phyloP scores from a whole-genome alignment of 2,329 filamentous ascomycete genomes.

The Botrytis pseudocinerea region DNA sequence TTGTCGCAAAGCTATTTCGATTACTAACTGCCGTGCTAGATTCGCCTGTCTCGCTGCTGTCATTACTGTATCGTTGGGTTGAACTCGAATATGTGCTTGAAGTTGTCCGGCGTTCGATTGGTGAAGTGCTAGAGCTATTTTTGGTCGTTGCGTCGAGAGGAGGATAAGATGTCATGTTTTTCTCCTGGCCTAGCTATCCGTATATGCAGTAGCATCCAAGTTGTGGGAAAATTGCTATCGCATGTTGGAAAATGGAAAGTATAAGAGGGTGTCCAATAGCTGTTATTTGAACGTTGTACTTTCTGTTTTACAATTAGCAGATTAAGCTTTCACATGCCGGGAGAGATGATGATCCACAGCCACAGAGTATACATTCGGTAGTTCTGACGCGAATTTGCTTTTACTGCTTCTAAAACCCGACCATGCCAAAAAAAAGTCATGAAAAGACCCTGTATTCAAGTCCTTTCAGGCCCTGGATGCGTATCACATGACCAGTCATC shows the following conservation, averaged over 20 bases:
- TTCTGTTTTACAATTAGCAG: constrained; percentile 8
- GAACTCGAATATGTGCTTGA: constrained; percentile 32
- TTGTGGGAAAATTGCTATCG: constrained; percentile 17
- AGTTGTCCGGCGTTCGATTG: constrained; percentile 31
- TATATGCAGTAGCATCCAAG: constrained; percentile 24
- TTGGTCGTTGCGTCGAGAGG: constrained; percentile 25
- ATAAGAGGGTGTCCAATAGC: neutral
- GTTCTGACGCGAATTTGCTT: constrained; percentile 14
- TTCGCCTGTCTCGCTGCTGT: constrained; percentile 49
- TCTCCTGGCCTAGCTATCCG: constrained; percentile 26
- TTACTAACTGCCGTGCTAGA: constrained; percentile 46
- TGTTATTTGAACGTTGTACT: constrained; percentile 1
- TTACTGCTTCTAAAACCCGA: constrained; percentile 9
- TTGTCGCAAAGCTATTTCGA: constrained; percentile 31
- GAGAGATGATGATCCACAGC: constrained; percentile 15
- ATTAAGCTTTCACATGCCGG: constrained; percentile 15
- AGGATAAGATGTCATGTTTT: constrained; percentile 35
- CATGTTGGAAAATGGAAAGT: constrained; percentile 23
- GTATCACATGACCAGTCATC: neutral
- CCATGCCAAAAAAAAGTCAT: constrained; percentile 10
- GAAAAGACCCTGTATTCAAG: constrained; percentile 2
- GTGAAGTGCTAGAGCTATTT: constrained; percentile 35
- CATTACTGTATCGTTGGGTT: constrained; percentile 40
- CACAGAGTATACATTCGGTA: constrained; percentile 1
- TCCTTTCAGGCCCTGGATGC: neutral